phyloP scores from a whole-genome alignment of 2,329 filamentous ascomycete genomes.

The Alternaria burnsii region DNA sequence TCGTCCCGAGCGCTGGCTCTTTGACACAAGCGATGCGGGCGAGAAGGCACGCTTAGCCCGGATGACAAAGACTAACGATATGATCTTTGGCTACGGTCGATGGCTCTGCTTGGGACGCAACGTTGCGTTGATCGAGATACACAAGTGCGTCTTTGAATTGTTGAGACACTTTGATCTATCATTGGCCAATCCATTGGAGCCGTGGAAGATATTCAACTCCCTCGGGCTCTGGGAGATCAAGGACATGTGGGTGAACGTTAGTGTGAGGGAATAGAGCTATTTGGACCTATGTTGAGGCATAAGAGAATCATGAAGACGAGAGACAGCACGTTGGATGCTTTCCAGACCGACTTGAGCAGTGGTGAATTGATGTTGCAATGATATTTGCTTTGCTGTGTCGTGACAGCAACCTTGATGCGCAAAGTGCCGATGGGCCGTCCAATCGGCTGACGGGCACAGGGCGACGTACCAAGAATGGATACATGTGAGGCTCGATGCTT shows the following conservation, averaged over 20 bases:
- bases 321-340: background rate
- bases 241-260: constrained; percentile 47
- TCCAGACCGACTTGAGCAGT: background rate
- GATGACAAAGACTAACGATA: constrained; percentile 46
- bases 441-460: constrained; percentile 7
- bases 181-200: constrained; percentile 39
- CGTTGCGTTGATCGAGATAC: constrained; percentile 50
- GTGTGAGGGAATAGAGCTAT: constrained; percentile 22
- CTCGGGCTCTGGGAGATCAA: constrained; percentile 42
- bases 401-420: background rate
- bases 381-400: constrained; percentile 4
- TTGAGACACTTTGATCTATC: constrained; percentile 45
- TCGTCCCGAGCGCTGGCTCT: constrained; percentile 61
- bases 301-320: no score
- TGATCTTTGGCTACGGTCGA: constrained; percentile 51
- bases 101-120: constrained; percentile 47
- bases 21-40: constrained; percentile 29
- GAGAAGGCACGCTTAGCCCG: constrained; percentile 35
- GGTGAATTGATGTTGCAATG: background rate
- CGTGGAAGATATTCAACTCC: constrained; percentile 41
- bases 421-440: background rate
- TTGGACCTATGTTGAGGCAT: no score
- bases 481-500: background rate
- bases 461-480: constrained; percentile 4
- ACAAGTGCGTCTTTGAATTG: constrained; percentile 55